Base-by-base conservation (phyloP, 805 yeast genomes). In the Peterozyma toletana region DNA sequence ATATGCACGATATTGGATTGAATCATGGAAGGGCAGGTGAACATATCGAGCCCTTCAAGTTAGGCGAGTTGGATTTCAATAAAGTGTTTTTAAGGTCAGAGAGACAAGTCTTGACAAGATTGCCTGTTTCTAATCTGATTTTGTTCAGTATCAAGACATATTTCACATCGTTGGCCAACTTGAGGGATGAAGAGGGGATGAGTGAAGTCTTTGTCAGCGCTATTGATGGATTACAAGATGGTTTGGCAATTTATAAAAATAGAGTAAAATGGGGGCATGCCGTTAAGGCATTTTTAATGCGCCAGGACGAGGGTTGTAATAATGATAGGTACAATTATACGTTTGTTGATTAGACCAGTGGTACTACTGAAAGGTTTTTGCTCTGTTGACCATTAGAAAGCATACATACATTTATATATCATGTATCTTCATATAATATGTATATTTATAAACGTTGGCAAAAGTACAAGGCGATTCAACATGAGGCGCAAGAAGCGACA, bases 201-300 rank as follows among this genome's bases (percentile, higher is more conserved):
- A 64, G 70, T 5, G 73, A 70, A 13, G 72, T 79, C 14, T 60
- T 86, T 15, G 64, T 70, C 38, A 81, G 78, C 9, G 87, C 89
- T 2, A 75, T 86, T 33, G 73, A 73, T 17, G 83, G 80, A 0
- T 70, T 85, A 55, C 82, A 83, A 9, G 77, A 67, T 3, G 75
- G 67, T 21, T 58, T 84, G 45, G 78, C 79, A 1, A 63, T 64
- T 27, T 86, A 86, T 64, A 86, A 86, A 58, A 69, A 77, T 46
- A 69, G 77, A 31, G 70, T 71, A 1, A 79, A 68, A 49, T 85
- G 93, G 89, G 87, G 89, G 0, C 76, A 75, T 1, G 83, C 90
- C 0, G 81, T 78, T 0, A 65, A 66, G 45, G 50, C 61, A 3
- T 75, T 60, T 41, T 40, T 74, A 48, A 59, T 54, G 30, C 64